Conservation (phyloP, 805 yeast species). For the Yarrowia bubula region DNA sequence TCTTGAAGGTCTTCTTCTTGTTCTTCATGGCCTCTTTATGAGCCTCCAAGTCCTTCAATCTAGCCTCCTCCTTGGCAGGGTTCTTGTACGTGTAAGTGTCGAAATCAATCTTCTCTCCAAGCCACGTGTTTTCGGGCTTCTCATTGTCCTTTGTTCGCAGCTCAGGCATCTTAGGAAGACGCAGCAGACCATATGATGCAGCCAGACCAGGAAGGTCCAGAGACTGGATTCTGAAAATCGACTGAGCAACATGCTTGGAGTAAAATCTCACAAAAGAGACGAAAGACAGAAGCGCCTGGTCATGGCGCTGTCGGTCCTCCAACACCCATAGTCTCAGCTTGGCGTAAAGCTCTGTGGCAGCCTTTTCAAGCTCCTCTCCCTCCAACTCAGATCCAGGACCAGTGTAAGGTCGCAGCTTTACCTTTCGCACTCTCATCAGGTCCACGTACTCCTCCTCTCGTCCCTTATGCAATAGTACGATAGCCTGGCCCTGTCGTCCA, state of each 20-base stretch:
- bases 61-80: slow-evolving; percentile 56
- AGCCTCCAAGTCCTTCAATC: slow-evolving; percentile 58
- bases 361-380: slow-evolving; percentile 29
- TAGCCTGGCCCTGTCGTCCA: slow-evolving; percentile 74
- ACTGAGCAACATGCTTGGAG: slow-evolving; percentile 80
- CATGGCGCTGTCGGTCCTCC: slow-evolving; percentile 77
- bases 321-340: slow-evolving; percentile 54
- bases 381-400: slow-evolving; percentile 25
- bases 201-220: slow-evolving; percentile 75
- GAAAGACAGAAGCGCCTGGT: slow-evolving; percentile 71
- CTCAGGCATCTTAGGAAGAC: slow-evolving; percentile 96
- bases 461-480: slow-evolving; percentile 68
- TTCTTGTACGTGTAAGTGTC: slow-evolving; percentile 66
- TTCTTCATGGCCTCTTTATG: slow-evolving; percentile 34
- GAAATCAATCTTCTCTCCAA: slow-evolving; percentile 62
- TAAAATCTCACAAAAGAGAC: slow-evolving; percentile 83
- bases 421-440: slow-evolving; percentile 71
- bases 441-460: slow-evolving; percentile 80
- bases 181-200: slow-evolving; percentile 69
- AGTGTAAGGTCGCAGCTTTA: slow-evolving; percentile 48
- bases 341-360: slow-evolving; percentile 31
- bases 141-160: slow-evolving; percentile 46
- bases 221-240: slow-evolving; percentile 74
- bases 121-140: slow-evolving; percentile 74
- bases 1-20: slow-evolving; percentile 39